Evolutionary conservation across 768 basidiomycete genomes (phyloP).

Genomic region (Clitopilus passeckerianus): DNA sequence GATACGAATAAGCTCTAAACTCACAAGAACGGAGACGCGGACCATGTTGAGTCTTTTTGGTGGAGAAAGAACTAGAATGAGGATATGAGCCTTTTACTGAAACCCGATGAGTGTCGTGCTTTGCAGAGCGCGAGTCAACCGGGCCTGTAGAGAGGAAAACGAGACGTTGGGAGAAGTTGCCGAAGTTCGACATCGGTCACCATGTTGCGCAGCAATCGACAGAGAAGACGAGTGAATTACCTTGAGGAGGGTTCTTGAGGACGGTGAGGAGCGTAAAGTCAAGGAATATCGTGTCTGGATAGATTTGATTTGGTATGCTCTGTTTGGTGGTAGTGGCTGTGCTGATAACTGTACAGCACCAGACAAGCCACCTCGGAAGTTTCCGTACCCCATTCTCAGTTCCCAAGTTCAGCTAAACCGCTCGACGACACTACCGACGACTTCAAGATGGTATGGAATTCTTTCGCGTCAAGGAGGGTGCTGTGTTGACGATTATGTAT

Average conservation of each 20-base stretch:
- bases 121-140: slow-evolving; percentile 79
- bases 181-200: slow-evolving; percentile 9
- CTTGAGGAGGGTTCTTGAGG: slow-evolving; percentile 30
- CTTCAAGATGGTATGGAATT: slow-evolving; percentile 47
- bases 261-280: slow-evolving; percentile 2
- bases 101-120: slow-evolving; percentile 74
- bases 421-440: slow-evolving; percentile 16
- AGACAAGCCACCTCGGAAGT: slow-evolving; percentile 36
- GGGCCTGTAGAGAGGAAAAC: slow-evolving; percentile 20
- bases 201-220: slow-evolving; percentile 13
- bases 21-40: slow-evolving; percentile 82
- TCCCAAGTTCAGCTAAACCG: neutral
- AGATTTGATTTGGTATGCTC: slow-evolving; percentile 1
- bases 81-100: slow-evolving; percentile 37
- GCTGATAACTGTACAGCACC: slow-evolving; percentile 30
- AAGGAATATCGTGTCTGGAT: neutral
- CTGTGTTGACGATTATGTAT: slow-evolving; percentile 6
- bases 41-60: slow-evolving; percentile 57
- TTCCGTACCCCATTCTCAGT: slow-evolving; percentile 17
- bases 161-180: slow-evolving; percentile 17
- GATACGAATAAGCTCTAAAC: slow-evolving; percentile 21
- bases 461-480: neutral
- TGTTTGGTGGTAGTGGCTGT: slow-evolving; percentile 20
- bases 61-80: slow-evolving; percentile 25
- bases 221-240: slow-evolving; percentile 28